Evolutionary conservation across 139 green algal species (phyloP), one percentile per base, ranked within the genome.

Genomic region (Chlorella ohadii): DNA sequence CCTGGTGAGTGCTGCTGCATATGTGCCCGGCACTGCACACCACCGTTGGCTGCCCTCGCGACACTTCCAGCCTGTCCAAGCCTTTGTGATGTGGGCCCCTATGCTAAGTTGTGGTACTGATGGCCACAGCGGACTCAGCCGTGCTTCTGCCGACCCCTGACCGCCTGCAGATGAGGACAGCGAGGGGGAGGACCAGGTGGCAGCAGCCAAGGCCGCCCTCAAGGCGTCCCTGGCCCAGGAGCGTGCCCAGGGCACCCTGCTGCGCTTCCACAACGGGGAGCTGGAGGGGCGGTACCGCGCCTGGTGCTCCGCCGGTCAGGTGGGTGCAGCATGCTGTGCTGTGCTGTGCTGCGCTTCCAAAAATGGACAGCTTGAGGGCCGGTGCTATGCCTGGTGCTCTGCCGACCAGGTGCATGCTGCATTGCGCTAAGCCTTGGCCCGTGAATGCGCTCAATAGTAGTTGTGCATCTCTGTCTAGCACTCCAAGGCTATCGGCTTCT

Each of bases 251-350:
- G 36, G 33, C 34, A 44, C 28, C 23, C 72, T 87, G 67, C 83
- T 87, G 72, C 39, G 51, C 44, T 89, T 87, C 61, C 25, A 28
- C 31, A 72, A 66, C 47, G 28, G 61, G 4, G 57, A 39, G 16
- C 73, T 89, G 22, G 86, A 89, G 81, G 28, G 23, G 0, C 44
- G 74, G 33, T 89, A 85, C 73, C 31, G 25, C 16, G 3, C 64
- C 22, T 89, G 81, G 80, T 81, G 63, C 65, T 33, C 63, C 61
- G 39, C 41, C 0, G 81, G 80, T 33, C 80, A 85, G 80, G 80
- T 85, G 80, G 22, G 56, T 34, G 19, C 31, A 27, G 41, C 71
- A 4, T 70, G 51, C 51, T 22, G 34, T 63, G 31, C 73, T 20
- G n/a, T 56, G 51, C 22, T 51, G 4, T 33, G 28, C 33, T 72